phyloP scores from a whole-genome alignment of 202 grass and related monocot genomes.

The Musa balbisiana region DNA sequence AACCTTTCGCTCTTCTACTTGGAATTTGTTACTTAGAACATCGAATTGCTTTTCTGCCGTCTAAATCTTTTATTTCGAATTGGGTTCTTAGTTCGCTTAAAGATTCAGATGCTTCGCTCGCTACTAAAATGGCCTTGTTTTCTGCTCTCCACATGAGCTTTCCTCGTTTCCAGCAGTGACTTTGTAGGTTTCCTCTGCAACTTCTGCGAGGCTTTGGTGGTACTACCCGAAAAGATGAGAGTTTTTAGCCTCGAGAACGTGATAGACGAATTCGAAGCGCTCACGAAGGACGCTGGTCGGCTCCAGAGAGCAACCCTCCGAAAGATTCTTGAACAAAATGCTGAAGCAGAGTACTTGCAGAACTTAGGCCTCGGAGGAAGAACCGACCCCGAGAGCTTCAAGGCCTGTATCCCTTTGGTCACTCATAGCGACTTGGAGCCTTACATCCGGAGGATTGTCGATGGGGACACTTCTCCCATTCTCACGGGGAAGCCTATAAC shows the following conservation, averaged over 20 bases:
- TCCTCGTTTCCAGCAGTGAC: not conserved
- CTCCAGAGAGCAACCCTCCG: constrained; percentile 66
- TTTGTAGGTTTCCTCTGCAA: not conserved
- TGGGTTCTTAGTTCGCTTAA: too few species aligned
- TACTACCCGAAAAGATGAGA: not conserved
- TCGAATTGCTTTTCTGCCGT: not conserved
- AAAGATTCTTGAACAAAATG: constrained; percentile 69
- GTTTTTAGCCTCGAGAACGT: constrained; percentile 35
- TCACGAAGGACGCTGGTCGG: constrained; percentile 44
- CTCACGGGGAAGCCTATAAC: constrained; percentile 70
- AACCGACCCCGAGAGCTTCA: constrained; percentile 70
- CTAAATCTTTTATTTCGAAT: not conserved
- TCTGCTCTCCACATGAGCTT: not conserved
- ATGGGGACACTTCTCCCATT: constrained; percentile 41
- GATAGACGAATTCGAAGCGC: constrained; percentile 57
- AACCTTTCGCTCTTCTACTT: not conserved
- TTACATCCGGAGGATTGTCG: constrained; percentile 61
- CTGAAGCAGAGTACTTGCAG: constrained; percentile 64
- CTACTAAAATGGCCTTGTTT: too few species aligned
- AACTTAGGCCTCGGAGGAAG: constrained; percentile 50
- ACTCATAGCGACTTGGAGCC: constrained; percentile 62
- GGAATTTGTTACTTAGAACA: not conserved
- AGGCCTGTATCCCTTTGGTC: constrained; percentile 54
- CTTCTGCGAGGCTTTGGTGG: not conserved
- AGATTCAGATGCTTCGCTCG: too few species aligned